These are phyloP conservation scores for Spinacia oleracea DNA, from an alignment of 179 eudicot genomes.

Conservation along the genomic window DNA sequence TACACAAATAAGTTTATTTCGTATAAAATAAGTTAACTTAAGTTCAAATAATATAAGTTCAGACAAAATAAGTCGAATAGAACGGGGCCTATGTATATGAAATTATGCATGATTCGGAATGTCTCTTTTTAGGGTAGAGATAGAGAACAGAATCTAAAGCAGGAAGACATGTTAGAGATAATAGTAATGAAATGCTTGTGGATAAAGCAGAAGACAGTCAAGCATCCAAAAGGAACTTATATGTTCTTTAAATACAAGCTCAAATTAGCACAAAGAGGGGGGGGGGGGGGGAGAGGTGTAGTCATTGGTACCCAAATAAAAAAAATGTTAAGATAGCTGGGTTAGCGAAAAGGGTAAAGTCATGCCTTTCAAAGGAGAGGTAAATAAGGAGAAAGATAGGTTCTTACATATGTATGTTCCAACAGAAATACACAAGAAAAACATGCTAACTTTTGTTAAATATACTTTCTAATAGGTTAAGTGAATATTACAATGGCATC, in stretches of 20 bases:
- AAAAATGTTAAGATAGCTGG: too few relatives aligned
- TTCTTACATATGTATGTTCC: neutral
- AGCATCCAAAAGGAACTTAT: neutral
- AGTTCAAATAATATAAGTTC: too few relatives aligned
- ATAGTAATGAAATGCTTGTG: neutral
- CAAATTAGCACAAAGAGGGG: neutral
- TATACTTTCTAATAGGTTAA: neutral
- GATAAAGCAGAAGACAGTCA: neutral
- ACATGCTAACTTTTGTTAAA: neutral
- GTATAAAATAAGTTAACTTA: too few relatives aligned
- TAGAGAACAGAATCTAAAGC: neutral
- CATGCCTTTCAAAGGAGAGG: neutral
- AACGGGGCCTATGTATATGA: neutral
- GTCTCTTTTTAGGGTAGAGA: neutral
- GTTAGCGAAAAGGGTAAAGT: neutral
- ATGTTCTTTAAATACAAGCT: neutral
- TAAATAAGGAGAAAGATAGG: neutral
- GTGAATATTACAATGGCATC: neutral
- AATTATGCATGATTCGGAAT: neutral
- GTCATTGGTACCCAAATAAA: too few relatives aligned
- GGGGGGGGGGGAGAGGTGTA: too few relatives aligned
- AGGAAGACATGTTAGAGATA: neutral
- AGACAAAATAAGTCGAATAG: too few relatives aligned
- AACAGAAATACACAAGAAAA: neutral
- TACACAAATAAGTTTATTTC: too few relatives aligned